Evolutionary conservation across 148 eudicot species (phyloP), one percentile per base, ranked within the genome.

Genomic region (Heliosperma pusillum): DNA sequence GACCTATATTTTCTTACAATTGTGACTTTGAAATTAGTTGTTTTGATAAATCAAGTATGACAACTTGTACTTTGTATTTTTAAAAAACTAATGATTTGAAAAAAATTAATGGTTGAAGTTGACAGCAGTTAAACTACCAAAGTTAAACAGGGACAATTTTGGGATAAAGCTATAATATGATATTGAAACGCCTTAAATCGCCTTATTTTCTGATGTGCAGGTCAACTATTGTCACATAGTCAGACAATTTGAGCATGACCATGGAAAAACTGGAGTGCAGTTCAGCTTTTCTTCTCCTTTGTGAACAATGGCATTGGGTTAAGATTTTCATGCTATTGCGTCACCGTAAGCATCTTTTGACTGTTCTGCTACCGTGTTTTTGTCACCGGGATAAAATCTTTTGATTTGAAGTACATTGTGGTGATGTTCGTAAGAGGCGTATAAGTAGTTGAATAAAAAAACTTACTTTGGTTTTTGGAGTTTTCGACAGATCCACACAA

Each of bases 221-320:
- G 88, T 90, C 12, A 94, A 94, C 78, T 94, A 94, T 80, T 91
- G 97, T 83, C 82, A 92, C 80, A 81, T 91, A 69, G 77, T 92
- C 78, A 86, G 79, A 78, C 90, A 87, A 74, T 85, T 76, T 12
- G 92, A 84, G 78, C 87, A 89, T n/a, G 98, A 94, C 74, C 89
- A 70, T 58, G 98, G 92, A 79, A 94, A 90, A 83, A 90, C 90
- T 53, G 98, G 97, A 5, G 77, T 94, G 59, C 96, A 90, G 76
- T 89, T 92, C 78, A 82, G 92, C 87, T 94, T 94, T 82, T 94
- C 98, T 66, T 86, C 95, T 45, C 87, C 91, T 4, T 50, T 74
- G 29, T 87, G 82, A 77, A 76, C 76, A 36, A 33, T 44, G 40
- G 62, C 53, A 45, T 70, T 21, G 40, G 63, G 70, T 73, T 50